Conservation (phyloP, 2,329 filamentous ascomycete species). For the Cytospora leucostoma region DNA sequence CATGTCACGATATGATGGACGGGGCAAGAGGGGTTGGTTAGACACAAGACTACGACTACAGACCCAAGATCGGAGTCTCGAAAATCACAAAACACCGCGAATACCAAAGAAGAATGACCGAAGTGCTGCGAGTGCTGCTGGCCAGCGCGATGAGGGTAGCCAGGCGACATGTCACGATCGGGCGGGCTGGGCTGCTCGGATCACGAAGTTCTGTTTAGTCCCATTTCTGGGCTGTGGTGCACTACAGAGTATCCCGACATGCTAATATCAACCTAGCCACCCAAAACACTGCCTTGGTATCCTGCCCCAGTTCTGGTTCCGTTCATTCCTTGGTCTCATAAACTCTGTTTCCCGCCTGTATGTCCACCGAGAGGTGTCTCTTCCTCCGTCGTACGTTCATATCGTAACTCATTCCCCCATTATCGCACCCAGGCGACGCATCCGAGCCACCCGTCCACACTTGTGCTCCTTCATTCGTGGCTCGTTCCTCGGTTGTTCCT, state of each 20-base stretch:
- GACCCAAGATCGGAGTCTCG: not conserved
- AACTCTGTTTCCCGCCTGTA: not conserved
- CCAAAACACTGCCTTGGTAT: not conserved
- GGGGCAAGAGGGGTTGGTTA: not conserved
- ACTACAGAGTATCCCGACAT: slow-evolving; percentile 12
- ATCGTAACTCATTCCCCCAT: slow-evolving; percentile 3
- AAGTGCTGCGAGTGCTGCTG: not conserved
- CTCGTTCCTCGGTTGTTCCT: not conserved
- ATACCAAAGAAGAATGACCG: not conserved
- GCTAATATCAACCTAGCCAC: not conserved
- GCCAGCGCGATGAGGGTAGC: not conserved
- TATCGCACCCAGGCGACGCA: not conserved
- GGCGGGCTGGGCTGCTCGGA: no score
- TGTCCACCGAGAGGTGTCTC: not conserved
- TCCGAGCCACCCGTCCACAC: not conserved
- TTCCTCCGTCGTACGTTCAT: not conserved
- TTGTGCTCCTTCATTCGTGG: not conserved
- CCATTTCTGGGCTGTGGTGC: not conserved
- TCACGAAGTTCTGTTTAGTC: not conserved
- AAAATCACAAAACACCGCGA: not conserved
- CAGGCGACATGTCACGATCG: not conserved
- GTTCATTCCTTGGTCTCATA: not conserved
- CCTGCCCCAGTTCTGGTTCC: not conserved
- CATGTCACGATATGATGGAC: not conserved
- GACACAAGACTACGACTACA: not conserved